These are phyloP conservation scores for Boletus rufocinnamomeus DNA, from an alignment of 768 basidiomycete genomes.

Conservation along the genomic window DNA sequence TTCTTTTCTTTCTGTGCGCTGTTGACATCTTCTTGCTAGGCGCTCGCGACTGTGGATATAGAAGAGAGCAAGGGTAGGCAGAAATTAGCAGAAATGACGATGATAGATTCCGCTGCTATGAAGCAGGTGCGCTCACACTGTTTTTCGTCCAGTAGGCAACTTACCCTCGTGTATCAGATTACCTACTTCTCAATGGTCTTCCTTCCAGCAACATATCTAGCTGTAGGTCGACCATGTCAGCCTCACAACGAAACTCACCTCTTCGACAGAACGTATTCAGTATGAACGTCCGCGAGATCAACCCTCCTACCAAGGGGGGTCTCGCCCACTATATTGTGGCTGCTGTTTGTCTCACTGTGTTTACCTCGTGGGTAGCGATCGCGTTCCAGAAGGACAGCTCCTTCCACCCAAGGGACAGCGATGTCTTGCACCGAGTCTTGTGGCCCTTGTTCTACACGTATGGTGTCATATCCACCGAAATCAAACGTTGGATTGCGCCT, in stretches of 20 bases:
- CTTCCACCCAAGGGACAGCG: constrained; percentile 14
- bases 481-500: background rate
- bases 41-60: constrained; percentile 56
- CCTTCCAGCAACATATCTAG: constrained; percentile 49
- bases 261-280: constrained; percentile 33
- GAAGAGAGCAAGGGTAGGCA: constrained; percentile 39
- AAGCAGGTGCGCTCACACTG: constrained; percentile 23
- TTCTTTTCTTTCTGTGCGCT: background rate
- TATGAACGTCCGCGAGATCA: constrained; percentile 35
- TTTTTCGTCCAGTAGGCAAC: background rate
- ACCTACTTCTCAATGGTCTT: constrained; percentile 59
- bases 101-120: constrained; percentile 9
- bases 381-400: constrained; percentile 43
- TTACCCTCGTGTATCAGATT: constrained; percentile 38
- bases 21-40: constrained; percentile 35
- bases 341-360: constrained; percentile 46
- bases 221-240: constrained; percentile 21
- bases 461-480: background rate
- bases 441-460: constrained; percentile 29
- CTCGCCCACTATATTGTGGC: constrained; percentile 42
- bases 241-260: constrained; percentile 8
- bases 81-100: constrained; percentile 1
- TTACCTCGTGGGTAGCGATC: constrained; percentile 55
- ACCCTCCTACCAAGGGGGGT: constrained; percentile 26
- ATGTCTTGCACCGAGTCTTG: constrained; percentile 11